Base-by-base conservation (phyloP, 345 rosid species). In the Cardiospermum halicacabum region DNA sequence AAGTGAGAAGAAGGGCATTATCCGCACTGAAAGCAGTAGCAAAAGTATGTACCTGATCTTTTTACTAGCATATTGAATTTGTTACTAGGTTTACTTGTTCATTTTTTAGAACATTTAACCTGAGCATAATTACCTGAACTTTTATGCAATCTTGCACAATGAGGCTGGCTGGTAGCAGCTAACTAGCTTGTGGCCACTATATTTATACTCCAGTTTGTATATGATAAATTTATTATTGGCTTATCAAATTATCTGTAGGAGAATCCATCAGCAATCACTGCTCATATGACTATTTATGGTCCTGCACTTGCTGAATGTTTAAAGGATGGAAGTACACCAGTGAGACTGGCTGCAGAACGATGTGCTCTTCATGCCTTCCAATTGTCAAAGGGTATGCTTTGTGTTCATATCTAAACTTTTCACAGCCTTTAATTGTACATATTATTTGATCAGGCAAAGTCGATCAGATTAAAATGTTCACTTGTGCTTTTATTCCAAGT, bases 281-380 rank as follows among this genome's bases (percentile, higher is more conserved):
- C 81, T 51, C 76, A 88, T 76, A 47, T 86, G 36, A 60, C 88
- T 47, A 66, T 86, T 40, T 77, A 85, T 36, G 94, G 98, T 43
- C 92, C 96, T 66, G 83, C 86, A 21, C 81, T 93, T 51, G 88
- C 89, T 28, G 94, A 85, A 69, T 90, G 97, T 80, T 77, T 88
- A 72, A 93, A 85, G 71, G 97, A 90, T 70, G 70, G 79, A 16
- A 93, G 86, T 75, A 81, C 80, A 49, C 96, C 97, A 7, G 97
- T 93, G 57, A 88, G 86, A 78, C 81, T 93, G 45, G 90, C 96
- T 43, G 91, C 96, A 2, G 98, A 93, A 78, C 84, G 98, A 79
- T 93, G 97, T 72, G 85, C 82, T 8, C 62, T 93, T 70, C 94
- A 88, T 48, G 69, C 81, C 36, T 90, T 90, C 86, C 96, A 86